A percentile compares a stretch with the other conserved stretches of the same genome.
phyloP scores from a whole-genome alignment of 441 rosid genomes.

The Syzygium malaccense region DNA sequence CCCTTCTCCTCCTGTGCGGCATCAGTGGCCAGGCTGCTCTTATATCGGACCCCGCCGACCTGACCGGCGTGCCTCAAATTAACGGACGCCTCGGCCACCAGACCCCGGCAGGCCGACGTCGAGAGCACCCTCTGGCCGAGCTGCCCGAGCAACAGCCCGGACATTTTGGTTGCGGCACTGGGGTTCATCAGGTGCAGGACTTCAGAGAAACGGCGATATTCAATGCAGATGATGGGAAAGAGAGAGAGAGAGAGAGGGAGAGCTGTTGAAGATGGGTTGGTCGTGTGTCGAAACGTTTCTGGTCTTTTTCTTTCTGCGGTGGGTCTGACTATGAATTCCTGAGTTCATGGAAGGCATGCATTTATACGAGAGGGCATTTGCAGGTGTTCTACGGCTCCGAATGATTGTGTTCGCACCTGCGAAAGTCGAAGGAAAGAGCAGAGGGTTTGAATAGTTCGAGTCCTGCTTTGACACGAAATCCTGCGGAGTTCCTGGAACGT shows the following conservation, averaged over 20 bases:
- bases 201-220: neutral
- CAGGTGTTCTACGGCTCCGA: neutral
- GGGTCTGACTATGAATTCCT: neutral
- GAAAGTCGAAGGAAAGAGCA: neutral
- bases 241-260: neutral
- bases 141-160: conserved; percentile 5
- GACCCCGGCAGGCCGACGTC: neutral
- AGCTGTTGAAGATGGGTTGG: neutral
- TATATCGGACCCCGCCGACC: neutral
- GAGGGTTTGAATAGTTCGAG: neutral
- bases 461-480: neutral
- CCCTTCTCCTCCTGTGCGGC: neutral
- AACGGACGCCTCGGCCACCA: neutral
- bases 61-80: neutral
- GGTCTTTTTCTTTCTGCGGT: neutral
- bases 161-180: neutral
- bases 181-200: neutral
- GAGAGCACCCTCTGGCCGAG: conserved; percentile 1
- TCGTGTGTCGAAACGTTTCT: neutral
- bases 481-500: neutral
- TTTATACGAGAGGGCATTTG: neutral
- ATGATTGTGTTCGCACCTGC: neutral
- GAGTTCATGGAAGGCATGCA: neutral
- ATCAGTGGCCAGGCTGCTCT: neutral
- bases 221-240: neutral